A percentile compares a stretch with the other conserved stretches of the same genome.
Conservation (phyloP, 169 alveolate genomes). For the Prorocentrum cordatum region DNA sequence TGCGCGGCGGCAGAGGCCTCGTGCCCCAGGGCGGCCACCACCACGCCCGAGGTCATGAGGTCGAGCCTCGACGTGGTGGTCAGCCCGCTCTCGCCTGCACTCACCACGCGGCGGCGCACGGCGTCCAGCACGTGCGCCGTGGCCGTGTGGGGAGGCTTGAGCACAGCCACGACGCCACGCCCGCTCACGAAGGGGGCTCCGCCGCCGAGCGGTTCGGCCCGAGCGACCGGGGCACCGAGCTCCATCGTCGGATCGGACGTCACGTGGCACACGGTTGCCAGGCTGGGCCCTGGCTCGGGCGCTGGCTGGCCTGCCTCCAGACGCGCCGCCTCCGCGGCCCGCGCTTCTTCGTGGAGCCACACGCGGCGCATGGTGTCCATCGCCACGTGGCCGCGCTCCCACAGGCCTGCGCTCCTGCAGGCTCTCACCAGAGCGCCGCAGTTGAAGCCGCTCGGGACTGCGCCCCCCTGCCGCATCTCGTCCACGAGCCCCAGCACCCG, state of each 20-base stretch:
- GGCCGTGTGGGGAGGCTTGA: not conserved
- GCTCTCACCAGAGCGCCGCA: not conserved
- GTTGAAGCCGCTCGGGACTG: not conserved
- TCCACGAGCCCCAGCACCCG: not conserved
- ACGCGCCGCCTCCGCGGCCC: too few species aligned
- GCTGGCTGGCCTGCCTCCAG: too few species aligned
- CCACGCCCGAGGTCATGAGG: not conserved
- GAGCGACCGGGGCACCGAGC: too few species aligned
- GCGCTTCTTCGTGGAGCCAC: too few species aligned
- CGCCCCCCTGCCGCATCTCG: not conserved
- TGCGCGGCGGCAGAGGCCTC: not conserved
- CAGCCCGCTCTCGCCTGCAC: not conserved
- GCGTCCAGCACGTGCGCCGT: not conserved
- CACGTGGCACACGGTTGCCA: too few species aligned
- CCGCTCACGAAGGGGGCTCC: not conserved
- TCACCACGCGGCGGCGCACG: not conserved
- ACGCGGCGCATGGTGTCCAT: too few species aligned
- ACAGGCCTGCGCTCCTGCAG: not conserved
- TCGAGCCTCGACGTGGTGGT: not conserved
- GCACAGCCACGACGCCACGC: not conserved
- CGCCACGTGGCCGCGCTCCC: not conserved
- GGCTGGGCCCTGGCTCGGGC: too few species aligned
- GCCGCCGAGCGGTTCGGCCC: too few species aligned
- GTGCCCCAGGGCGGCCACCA: not conserved
- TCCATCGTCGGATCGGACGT: too few species aligned